Percentiles rank a stretch among this genome's conserved stretches.
phyloP scores from a whole-genome alignment of 169 alveolate genomes.

The Blepharisma undulans region DNA sequence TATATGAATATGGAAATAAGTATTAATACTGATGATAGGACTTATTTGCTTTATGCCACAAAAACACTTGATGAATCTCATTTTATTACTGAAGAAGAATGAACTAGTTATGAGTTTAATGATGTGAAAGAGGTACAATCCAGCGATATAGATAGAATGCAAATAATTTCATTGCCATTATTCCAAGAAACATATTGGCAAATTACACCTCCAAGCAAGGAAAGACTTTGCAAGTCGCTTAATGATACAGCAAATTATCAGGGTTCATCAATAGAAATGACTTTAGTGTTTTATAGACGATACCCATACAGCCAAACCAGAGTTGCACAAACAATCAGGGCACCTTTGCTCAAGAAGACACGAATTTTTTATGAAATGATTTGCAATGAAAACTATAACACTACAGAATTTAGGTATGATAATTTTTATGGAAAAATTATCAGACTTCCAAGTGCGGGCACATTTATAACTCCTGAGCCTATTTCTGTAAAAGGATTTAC shows the following conservation, averaged over 20 bases:
- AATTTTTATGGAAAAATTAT: background rate
- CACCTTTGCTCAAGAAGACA: background rate
- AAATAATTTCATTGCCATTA: background rate
- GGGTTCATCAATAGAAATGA: background rate
- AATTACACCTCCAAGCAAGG: background rate
- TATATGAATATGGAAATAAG: background rate
- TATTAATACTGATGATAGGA: background rate
- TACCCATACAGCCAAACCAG: background rate
- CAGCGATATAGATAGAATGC: background rate
- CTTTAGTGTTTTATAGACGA: background rate
- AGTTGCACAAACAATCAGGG: background rate
- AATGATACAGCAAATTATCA: background rate
- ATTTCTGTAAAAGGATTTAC: background rate
- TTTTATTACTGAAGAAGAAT: background rate
- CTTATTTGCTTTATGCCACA: background rate
- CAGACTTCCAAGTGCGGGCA: slow-evolving; percentile 19
- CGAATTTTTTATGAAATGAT: background rate
- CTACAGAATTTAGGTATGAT: background rate
- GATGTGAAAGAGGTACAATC: background rate
- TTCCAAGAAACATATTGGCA: slow-evolving; percentile 1
- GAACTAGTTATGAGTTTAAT: background rate
- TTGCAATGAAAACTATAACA: background rate
- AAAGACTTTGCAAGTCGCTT: background rate
- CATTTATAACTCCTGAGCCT: background rate
- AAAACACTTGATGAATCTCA: background rate